These are phyloP conservation scores for Biscogniauxia marginata DNA, from an alignment of 2,329 filamentous ascomycete genomes.

Conservation along the genomic window DNA sequence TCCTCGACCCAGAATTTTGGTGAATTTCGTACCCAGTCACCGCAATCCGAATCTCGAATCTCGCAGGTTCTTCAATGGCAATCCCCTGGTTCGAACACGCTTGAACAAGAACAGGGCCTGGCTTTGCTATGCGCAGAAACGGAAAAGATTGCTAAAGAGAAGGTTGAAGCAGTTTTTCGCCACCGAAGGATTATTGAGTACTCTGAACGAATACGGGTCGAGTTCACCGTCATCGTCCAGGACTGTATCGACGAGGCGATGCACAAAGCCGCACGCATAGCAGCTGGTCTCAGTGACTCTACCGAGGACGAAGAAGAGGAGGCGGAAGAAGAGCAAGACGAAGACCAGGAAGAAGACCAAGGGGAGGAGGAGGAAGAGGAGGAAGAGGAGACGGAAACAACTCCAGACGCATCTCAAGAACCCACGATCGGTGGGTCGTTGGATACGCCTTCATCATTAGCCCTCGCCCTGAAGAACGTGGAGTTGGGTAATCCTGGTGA, in stretches of 20 bases:
- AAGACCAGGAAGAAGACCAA: slow-evolving; percentile 22
- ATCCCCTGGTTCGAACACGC: slow-evolving; percentile 83
- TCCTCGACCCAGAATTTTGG: slow-evolving; percentile 63
- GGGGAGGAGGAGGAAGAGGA: slow-evolving; percentile 46
- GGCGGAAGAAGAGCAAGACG: slow-evolving; percentile 41
- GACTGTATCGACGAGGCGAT: slow-evolving; percentile 94
- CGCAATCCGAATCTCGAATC: slow-evolving; percentile 92
- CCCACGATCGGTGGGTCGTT: slow-evolving; percentile 57
- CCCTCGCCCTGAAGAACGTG: slow-evolving; percentile 50
- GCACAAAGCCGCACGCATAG: slow-evolving; percentile 83
- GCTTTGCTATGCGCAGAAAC: slow-evolving; percentile 88
- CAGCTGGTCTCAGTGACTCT: slow-evolving; percentile 81
- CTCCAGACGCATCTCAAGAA: slow-evolving; percentile 43
- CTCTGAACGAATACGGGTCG: slow-evolving; percentile 88
- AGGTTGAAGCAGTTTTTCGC: slow-evolving; percentile 89
- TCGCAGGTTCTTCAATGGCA: slow-evolving; percentile 96
- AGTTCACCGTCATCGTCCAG: slow-evolving; percentile 89
- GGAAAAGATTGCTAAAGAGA: slow-evolving; percentile 76
- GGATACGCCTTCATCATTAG: slow-evolving; percentile 56
- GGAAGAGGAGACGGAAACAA: slow-evolving; percentile 36
- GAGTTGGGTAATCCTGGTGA: slow-evolving; percentile 41
- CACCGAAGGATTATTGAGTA: slow-evolving; percentile 95
- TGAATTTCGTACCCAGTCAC: slow-evolving; percentile 89
- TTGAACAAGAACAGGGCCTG: slow-evolving; percentile 91
- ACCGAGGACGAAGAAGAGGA: slow-evolving; percentile 57